A percentile compares a stretch with the other conserved stretches of the same genome.
These are phyloP conservation scores for Russula lepida DNA, from an alignment of 768 basidiomycete species.

Conservation along the genomic window DNA sequence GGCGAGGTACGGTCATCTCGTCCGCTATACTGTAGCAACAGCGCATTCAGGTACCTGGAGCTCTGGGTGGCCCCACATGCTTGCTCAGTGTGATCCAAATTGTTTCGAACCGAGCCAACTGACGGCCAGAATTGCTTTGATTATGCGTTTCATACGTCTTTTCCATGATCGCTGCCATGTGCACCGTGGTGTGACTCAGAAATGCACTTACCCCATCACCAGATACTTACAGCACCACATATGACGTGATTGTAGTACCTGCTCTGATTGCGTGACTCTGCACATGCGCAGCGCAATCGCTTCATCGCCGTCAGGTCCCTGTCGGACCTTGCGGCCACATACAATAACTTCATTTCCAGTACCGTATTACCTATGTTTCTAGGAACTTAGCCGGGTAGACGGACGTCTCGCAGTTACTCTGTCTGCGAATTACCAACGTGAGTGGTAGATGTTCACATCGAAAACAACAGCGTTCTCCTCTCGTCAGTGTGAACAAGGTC, in stretches of 20 bases:
- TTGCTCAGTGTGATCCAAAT: background rate
- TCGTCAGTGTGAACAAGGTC: background rate
- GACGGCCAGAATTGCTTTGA: background rate
- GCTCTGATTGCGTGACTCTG: background rate
- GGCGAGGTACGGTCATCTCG: background rate
- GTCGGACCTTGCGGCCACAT: background rate
- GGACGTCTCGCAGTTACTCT: background rate
- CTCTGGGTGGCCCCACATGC: background rate
- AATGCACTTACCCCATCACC: background rate
- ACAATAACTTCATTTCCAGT: background rate
- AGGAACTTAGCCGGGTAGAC: background rate
- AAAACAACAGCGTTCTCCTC: background rate
- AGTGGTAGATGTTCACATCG: background rate
- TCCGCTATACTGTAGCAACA: background rate
- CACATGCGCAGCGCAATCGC: background rate
- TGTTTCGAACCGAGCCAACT: background rate
- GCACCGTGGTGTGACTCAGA: background rate
- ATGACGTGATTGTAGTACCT: background rate
- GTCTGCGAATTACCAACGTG: background rate
- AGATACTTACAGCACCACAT: background rate
- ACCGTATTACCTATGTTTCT: background rate
- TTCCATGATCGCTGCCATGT: background rate
- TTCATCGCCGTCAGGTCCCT: background rate
- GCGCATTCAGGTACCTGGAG: background rate
- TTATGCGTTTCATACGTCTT: background rate